These are phyloP conservation scores for Trypanosoma cruzi DNA, from an alignment of 208 protist genomes.

Conservation along the genomic window DNA sequence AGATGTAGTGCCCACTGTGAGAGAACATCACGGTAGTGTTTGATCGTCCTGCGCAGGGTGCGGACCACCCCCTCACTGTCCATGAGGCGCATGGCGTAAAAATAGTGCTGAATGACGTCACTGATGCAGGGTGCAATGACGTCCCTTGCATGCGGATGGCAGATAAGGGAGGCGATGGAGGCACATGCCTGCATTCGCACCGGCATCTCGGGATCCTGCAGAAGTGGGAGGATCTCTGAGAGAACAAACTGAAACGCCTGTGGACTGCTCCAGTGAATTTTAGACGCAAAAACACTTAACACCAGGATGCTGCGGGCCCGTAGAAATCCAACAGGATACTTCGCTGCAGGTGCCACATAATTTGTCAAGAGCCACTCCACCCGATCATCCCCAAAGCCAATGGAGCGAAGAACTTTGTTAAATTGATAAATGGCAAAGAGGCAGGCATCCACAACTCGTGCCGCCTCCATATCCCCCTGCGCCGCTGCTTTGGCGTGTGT, in stretches of 20 bases:
- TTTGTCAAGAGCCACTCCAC: conserved; percentile 80
- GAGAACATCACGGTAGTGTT: conserved; percentile 82
- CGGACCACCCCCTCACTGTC: conserved; percentile 91
- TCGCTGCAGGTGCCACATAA: conserved; percentile 75
- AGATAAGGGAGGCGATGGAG: conserved; percentile 83
- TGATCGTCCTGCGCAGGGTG: conserved; percentile 88
- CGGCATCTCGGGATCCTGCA: conserved; percentile 82
- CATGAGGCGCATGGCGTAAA: conserved; percentile 89
- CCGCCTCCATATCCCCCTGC: conserved; percentile 42
- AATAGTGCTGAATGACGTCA: conserved; percentile 91
- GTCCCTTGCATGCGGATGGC: conserved; percentile 57
- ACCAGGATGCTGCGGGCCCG: conserved; percentile 82
- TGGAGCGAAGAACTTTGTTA: conserved; percentile 47
- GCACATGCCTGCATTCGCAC: conserved; percentile 91
- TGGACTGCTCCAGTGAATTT: conserved; percentile 73
- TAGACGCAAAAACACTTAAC: conserved; percentile 61
- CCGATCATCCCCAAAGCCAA: conserved; percentile 67
- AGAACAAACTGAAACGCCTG: conserved; percentile 64
- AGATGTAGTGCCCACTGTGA: conserved; percentile 87
- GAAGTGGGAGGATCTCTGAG: conserved; percentile 58
- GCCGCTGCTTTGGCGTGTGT: conserved; percentile 44
- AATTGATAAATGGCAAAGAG: conserved; percentile 82
- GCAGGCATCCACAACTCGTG: conserved; percentile 73
- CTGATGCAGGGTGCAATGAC: conserved; percentile 87
- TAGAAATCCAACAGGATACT: conserved; percentile 77